phyloP scores from a whole-genome alignment of 129 eudicot species.

The Flaveria trinervia region DNA sequence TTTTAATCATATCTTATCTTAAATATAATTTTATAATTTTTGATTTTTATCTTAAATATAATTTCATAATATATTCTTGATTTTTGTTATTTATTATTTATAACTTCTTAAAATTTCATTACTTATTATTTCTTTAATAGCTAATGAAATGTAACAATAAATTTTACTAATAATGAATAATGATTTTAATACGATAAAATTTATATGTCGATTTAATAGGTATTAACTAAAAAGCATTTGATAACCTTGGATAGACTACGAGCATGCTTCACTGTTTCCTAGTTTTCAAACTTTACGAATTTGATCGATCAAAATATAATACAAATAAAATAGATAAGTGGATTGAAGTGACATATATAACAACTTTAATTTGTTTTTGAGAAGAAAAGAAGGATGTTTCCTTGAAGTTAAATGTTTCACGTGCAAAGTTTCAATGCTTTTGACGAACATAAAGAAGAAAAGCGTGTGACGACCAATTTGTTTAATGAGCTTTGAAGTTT shows the following conservation, averaged over 20 bases:
- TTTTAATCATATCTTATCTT: no score
- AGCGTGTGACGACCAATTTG: constrained; percentile 36
- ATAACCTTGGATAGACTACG: neutral
- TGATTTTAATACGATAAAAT: no score
- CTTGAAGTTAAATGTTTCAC: constrained; percentile 29
- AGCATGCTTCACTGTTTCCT: neutral
- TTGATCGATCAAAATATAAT: neutral
- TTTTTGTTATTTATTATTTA: no score
- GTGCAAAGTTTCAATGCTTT: constrained; percentile 35
- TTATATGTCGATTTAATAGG: no score
- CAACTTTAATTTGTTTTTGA: neutral
- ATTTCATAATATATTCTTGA: no score
- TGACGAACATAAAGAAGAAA: constrained; percentile 25
- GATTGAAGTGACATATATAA: neutral
- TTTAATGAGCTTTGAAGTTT: constrained; percentile 20
- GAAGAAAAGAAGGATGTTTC: constrained; percentile 9
- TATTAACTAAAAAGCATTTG: no score
- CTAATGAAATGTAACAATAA: no score
- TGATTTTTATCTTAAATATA: no score
- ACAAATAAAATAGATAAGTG: neutral
- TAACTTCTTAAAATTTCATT: no score
- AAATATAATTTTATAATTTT: no score
- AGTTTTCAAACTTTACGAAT: neutral
- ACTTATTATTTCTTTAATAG: no score
- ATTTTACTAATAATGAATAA: no score